phyloP scores from a whole-genome alignment of 176 grass and related monocot species.

The Hyparrhenia diplandra region DNA sequence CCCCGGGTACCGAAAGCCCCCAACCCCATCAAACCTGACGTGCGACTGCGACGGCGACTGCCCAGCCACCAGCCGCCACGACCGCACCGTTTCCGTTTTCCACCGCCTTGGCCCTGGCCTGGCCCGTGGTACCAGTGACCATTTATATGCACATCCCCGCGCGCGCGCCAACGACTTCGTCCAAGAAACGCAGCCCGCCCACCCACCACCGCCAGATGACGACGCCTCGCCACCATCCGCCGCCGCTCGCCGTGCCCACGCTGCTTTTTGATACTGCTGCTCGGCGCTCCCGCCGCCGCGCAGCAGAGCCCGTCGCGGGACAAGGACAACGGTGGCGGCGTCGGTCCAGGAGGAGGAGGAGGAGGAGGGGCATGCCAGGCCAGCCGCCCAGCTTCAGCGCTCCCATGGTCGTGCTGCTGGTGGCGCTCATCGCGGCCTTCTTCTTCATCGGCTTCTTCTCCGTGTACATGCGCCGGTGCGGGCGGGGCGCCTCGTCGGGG shows the following conservation, averaged over 20 bases:
- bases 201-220: background rate
- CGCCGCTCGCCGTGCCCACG: background rate
- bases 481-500: background rate
- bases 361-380: background rate
- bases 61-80: background rate
- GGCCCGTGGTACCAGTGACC: background rate
- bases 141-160: conserved; percentile 1
- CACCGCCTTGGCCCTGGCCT: background rate
- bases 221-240: background rate
- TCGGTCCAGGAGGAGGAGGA: background rate
- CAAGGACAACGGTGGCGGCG: background rate
- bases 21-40: background rate
- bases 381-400: conserved; percentile 48
- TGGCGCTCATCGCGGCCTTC: conserved; percentile 64
- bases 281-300: conserved; percentile 1
- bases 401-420: conserved; percentile 60
- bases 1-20: background rate
- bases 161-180: background rate
- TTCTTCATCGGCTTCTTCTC: conserved; percentile 70
- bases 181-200: background rate
- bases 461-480: conserved; percentile 64
- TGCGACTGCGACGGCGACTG: background rate
- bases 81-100: background rate
- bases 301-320: conserved; percentile 22
- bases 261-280: background rate